These are phyloP conservation scores for Arachnomyces sp. DNA, from an alignment of 2,329 filamentous ascomycete genomes.

Conservation along the genomic window DNA sequence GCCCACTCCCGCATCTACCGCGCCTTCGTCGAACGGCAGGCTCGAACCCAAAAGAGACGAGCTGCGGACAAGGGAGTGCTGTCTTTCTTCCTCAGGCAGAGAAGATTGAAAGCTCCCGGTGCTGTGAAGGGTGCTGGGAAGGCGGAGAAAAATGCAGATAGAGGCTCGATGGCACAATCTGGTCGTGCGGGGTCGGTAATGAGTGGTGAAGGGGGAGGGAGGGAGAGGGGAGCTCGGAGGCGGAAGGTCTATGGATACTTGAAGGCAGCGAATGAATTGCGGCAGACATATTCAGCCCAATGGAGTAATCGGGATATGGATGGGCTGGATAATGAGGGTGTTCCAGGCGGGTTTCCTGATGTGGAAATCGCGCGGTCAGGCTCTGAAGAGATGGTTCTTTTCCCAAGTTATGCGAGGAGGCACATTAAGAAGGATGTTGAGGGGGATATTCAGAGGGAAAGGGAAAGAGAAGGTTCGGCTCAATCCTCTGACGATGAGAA, in stretches of 20 bases:
- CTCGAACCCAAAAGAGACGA: conserved; percentile 43
- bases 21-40: conserved; percentile 60
- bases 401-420: conserved; percentile 82
- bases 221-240: conserved; percentile 61
- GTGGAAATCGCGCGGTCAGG: conserved; percentile 71
- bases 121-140: not conserved
- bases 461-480: conserved; percentile 29
- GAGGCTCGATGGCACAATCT: conserved; percentile 4
- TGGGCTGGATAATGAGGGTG: conserved; percentile 39
- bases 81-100: conserved; percentile 27
- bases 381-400: conserved; percentile 86
- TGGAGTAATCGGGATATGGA: conserved; percentile 41
- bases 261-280: conserved; percentile 62
- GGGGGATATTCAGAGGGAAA: conserved; percentile 18
- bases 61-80: conserved; percentile 42
- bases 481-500: conserved; percentile 46
- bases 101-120: conserved; percentile 10
- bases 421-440: conserved; percentile 47
- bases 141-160: conserved; percentile 10
- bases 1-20: conserved; percentile 70
- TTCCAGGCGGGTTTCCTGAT: conserved; percentile 74
- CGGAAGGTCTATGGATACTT: conserved; percentile 68
- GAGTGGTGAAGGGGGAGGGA: conserved; percentile 23
- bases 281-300: conserved; percentile 56
- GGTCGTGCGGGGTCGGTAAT: conserved; percentile 9